These are phyloP conservation scores for Aegilops umbellulata DNA, from an alignment of 176 grass and related monocot species.

Conservation along the genomic window DNA sequence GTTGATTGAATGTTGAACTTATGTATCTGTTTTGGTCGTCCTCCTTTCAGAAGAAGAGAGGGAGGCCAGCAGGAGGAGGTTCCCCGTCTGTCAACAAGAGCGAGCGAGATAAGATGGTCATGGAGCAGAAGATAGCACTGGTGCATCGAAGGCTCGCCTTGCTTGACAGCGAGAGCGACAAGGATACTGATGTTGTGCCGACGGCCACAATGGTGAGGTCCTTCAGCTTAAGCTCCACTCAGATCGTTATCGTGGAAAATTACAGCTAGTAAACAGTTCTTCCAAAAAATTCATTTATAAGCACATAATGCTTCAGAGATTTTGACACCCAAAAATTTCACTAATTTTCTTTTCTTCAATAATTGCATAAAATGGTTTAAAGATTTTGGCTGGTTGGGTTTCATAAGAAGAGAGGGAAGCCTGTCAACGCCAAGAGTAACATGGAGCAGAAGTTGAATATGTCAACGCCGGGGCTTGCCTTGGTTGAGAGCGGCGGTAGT, in stretches of 20 bases:
- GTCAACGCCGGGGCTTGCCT: neutral
- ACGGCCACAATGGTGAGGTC: constrained; percentile 24
- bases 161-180: constrained; percentile 25
- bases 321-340: neutral
- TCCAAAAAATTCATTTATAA: neutral
- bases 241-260: neutral
- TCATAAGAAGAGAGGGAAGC: constrained; percentile 3
- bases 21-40: neutral
- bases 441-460: neutral
- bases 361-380: neutral
- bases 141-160: constrained; percentile 32
- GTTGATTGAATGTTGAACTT: neutral
- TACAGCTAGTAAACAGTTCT: neutral
- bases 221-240: neutral
- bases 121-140: constrained; percentile 41
- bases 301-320: neutral
- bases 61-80: neutral
- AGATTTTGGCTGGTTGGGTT: neutral
- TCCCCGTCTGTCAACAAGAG: neutral
- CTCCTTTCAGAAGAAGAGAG: constrained; percentile 35
- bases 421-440: neutral
- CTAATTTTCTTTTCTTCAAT: neutral
- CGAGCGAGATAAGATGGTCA: constrained; percentile 12
- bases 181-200: neutral
- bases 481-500: neutral